These are phyloP conservation scores for Hippophae tibetana DNA, from an alignment of 306 rosid genomes.

Conservation along the genomic window DNA sequence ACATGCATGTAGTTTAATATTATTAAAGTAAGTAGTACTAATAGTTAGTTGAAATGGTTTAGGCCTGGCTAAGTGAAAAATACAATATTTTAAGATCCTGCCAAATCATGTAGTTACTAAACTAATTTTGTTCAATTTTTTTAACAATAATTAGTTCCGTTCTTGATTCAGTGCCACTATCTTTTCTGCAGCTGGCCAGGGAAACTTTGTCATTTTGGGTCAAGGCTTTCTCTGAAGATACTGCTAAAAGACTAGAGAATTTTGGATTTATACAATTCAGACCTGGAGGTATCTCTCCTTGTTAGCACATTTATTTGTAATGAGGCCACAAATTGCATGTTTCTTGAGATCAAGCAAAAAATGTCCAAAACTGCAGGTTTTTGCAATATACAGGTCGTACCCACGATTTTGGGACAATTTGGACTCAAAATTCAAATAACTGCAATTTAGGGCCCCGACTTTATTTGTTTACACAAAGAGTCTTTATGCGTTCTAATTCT, in stretches of 20 bases:
- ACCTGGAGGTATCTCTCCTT: slow-evolving; percentile 74
- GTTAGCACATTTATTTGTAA: background rate
- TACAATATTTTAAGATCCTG: too few species aligned
- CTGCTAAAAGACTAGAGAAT: slow-evolving; percentile 94
- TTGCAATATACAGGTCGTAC: too few species aligned
- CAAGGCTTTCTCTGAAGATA: slow-evolving; percentile 98
- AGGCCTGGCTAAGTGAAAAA: too few species aligned
- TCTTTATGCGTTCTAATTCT: background rate
- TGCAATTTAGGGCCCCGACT: too few species aligned
- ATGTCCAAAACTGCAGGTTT: background rate
- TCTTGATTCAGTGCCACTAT: slow-evolving; percentile 4
- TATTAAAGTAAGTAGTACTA: too few species aligned
- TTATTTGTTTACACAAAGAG: too few species aligned
- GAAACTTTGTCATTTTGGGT: slow-evolving; percentile 98
- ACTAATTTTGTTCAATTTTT: too few species aligned
- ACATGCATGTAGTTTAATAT: too few species aligned
- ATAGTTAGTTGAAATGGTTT: too few species aligned
- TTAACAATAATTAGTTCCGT: background rate
- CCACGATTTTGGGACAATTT: too few species aligned
- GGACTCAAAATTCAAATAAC: too few species aligned
- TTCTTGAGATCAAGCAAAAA: slow-evolving; percentile 4
- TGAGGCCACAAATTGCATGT: background rate
- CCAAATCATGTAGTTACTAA: too few species aligned
- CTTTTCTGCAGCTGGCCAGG: slow-evolving; percentile 71
- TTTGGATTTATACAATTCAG: slow-evolving; percentile 98